Conservation (phyloP, 495 filamentous ascomycete genomes). For the Penicillium lividum region DNA sequence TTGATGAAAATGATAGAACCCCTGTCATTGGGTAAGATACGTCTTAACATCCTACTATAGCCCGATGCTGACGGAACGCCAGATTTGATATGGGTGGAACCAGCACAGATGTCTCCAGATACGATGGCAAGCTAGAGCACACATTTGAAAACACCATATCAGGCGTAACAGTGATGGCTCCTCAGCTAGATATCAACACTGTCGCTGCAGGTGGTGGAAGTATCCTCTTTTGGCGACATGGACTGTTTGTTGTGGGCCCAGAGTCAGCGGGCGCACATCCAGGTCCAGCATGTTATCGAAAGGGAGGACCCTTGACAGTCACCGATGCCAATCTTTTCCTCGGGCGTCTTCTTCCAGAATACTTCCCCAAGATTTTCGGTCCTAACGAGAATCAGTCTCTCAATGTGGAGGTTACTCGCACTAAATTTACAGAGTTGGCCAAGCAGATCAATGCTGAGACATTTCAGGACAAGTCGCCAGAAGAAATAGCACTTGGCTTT, state of each 20-base stretch:
- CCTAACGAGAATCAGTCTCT: slow-evolving; percentile 57
- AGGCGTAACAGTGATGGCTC: slow-evolving; percentile 89
- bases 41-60: no score
- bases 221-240: slow-evolving; percentile 79
- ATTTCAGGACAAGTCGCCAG: slow-evolving; percentile 50
- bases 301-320: slow-evolving; percentile 84
- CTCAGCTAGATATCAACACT: slow-evolving; percentile 93
- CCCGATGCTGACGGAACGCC: no score
- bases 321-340: slow-evolving; percentile 90
- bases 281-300: slow-evolving; percentile 88
- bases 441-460: slow-evolving; percentile 65
- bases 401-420: not conserved
- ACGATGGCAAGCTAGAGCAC: slow-evolving; percentile 80
- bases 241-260: slow-evolving; percentile 88
- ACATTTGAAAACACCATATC: slow-evolving; percentile 94
- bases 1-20: slow-evolving; percentile 73
- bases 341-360: slow-evolving; percentile 82
- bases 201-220: slow-evolving; percentile 92
- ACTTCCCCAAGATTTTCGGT: slow-evolving; percentile 94
- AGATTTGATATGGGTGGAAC: slow-evolving; percentile 91
- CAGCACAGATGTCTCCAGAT: slow-evolving; percentile 80
- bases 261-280: slow-evolving; percentile 88
- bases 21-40: slow-evolving; percentile 69
- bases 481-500: slow-evolving; percentile 80
- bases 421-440: slow-evolving; percentile 64